Conservation (phyloP, 805 yeast species). For the Ogataea allantospora region DNA sequence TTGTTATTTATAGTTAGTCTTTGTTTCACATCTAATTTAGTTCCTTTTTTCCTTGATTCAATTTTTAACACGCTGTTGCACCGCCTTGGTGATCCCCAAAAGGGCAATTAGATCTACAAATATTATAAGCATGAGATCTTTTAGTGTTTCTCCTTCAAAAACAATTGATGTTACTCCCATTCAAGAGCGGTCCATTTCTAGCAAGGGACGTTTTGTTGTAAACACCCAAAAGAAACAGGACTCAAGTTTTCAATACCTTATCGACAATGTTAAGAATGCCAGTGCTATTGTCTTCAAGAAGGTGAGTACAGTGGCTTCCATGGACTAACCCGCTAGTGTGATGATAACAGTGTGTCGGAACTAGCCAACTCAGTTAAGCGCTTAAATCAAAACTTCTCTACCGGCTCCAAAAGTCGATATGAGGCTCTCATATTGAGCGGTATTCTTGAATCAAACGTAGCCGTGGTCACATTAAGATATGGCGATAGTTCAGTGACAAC, state of each 20-base stretch:
- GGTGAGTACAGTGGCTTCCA: conserved; percentile 7
- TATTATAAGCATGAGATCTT: conserved; percentile 9
- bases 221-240: conserved; percentile 17
- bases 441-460: conserved; percentile 11
- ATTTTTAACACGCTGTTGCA: conserved; percentile 17
- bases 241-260: conserved; percentile 20
- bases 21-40: conserved; percentile 15
- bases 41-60: conserved; percentile 11
- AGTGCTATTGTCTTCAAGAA: conserved; percentile 7
- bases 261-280: conserved; percentile 15
- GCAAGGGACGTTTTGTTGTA: conserved; percentile 11
- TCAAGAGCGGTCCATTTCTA: conserved; percentile 6
- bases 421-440: conserved; percentile 16
- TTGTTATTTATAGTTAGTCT: background rate
- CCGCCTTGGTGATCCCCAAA: conserved; percentile 12
- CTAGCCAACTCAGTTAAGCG: conserved; percentile 14
- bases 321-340: conserved; percentile 10
- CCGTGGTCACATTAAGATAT: conserved; percentile 5
- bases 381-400: conserved; percentile 19
- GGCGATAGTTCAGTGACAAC: conserved; percentile 16
- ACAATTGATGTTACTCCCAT: conserved; percentile 3
- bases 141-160: conserved; percentile 14
- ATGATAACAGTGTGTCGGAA: conserved; percentile 14
- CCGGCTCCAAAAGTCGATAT: conserved; percentile 12
- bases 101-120: conserved; percentile 1